Base-by-base conservation (phyloP, 1,139 yeast species). In the Torulaspora pretoriensis region DNA sequence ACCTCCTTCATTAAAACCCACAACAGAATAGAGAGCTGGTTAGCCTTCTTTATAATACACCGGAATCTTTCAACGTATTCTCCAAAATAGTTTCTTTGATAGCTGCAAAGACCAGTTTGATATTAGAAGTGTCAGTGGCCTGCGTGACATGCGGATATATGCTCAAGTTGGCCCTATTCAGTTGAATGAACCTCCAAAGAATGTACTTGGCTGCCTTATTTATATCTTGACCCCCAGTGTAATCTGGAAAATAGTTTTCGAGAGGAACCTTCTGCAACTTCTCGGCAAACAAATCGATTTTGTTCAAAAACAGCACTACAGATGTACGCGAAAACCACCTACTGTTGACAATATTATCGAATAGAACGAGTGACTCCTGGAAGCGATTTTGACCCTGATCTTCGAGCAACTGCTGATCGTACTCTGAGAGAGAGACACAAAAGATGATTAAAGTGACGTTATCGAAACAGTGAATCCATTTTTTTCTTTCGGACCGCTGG, bases 391-490 rank as follows among this genome's bases (percentile, higher is more conserved):
- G 92, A 25, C 74, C 68, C 46, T 80, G 77, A 59, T 89, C 95
- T 65, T 89, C 97, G 43, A 86, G 67, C 47, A 89, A 68, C 2
- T 80, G 85, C 66, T 88, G 96, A 65, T 89, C 96, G 60, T 89
- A 89, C 64, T 89, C 97, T 2, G 92, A 82, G 42, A 89, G 69
- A 0, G 97, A 90, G 16, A 88, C 96, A 65, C 96, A 88, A 64
- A 88, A 89, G 47, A 89, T 87, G 40, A 89, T 85, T 41, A 86
- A 72, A 0, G 96, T 85, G 27, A 89, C 97, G 57, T 89, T 88
- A 65, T 89, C 96, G 60, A 89, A 89, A 62, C 96, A 89, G 66
- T 89, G 95, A 54, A 89, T 89, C 97, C 97, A 89, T 65, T 89
- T 89, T 60, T 87, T 87, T 43, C 97, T 79, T 68, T 89, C 97